These are phyloP conservation scores for Tetratostichococcus sp. DNA, from an alignment of 139 green algal species.

Conservation along the genomic window DNA sequence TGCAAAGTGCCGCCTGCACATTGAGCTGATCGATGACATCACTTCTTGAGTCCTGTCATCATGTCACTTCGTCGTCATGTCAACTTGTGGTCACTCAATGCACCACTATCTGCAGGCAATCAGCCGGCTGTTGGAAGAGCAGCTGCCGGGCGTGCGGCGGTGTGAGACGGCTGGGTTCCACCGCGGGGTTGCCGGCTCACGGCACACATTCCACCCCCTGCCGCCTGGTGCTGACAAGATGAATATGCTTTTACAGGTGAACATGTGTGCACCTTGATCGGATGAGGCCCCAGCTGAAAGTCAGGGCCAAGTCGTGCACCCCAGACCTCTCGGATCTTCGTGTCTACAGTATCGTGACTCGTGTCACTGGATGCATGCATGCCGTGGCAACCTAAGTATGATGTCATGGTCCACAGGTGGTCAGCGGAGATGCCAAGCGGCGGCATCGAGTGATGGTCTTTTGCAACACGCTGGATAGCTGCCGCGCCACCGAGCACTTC, in stretches of 20 bases:
- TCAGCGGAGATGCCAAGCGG: constrained; percentile 31
- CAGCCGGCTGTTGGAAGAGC: constrained; percentile 45
- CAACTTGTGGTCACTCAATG: too few species aligned
- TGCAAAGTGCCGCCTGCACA: too few species aligned
- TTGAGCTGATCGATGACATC: too few species aligned
- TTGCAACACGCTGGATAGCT: constrained; percentile 90
- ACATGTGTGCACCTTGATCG: not conserved
- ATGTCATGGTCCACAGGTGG: too few species aligned
- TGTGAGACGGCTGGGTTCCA: constrained; percentile 76
- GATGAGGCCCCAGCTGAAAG: too few species aligned
- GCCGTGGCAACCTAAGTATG: too few species aligned
- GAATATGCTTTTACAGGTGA: constrained; percentile 63
- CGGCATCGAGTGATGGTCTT: constrained; percentile 81
- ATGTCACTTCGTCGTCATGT: too few species aligned
- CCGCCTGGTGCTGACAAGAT: constrained; percentile 74
- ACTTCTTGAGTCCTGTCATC: too few species aligned
- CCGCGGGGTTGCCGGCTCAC: constrained; percentile 56
- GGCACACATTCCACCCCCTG: constrained; percentile 79
- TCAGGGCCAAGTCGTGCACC: too few species aligned
- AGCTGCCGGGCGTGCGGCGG: constrained; percentile 67
- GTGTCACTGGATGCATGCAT: too few species aligned
- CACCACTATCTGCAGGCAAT: constrained; percentile 29
- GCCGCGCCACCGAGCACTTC: constrained; percentile 81
- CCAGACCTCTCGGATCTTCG: too few species aligned
- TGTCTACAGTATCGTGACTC: too few species aligned